These are phyloP conservation scores for Haplosporangium sp. DNA, from an alignment of 371 early-diverging fungal genomes.

Conservation along the genomic window DNA sequence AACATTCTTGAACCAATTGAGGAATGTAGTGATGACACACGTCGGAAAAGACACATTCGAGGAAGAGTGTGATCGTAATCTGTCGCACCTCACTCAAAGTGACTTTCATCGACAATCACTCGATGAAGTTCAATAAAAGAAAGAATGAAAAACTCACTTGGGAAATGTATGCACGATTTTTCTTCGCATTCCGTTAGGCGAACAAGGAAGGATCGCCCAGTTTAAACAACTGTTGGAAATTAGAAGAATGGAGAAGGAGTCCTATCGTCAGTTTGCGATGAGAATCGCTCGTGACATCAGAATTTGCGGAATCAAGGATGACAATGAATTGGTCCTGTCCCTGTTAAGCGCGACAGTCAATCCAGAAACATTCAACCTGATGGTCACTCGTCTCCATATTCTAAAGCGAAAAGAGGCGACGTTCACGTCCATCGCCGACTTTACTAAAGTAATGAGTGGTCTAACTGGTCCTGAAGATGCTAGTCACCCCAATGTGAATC, in stretches of 20 bases:
- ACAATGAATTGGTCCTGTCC: conserved; percentile 2
- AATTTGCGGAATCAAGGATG: conserved; percentile 3
- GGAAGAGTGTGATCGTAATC: background rate
- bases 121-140: conserved; percentile 1
- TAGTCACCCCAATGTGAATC: too few relatives aligned
- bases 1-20: background rate
- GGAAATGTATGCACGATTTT: background rate
- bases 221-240: background rate
- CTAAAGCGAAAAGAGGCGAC: background rate
- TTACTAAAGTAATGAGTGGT: background rate
- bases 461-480: background rate
- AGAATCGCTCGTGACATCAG: background rate
- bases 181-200: background rate
- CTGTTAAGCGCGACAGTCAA: background rate
- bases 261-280: background rate
- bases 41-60: background rate
- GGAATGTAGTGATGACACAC: background rate
- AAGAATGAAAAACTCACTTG: background rate
- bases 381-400: background rate
- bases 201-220: background rate
- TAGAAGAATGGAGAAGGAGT: background rate
- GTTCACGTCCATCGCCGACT: background rate
- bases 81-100: background rate
- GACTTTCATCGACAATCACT: background rate
- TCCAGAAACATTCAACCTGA: background rate